phyloP scores from a whole-genome alignment of 768 basidiomycete species.

The Pisolithus marmoratus region DNA sequence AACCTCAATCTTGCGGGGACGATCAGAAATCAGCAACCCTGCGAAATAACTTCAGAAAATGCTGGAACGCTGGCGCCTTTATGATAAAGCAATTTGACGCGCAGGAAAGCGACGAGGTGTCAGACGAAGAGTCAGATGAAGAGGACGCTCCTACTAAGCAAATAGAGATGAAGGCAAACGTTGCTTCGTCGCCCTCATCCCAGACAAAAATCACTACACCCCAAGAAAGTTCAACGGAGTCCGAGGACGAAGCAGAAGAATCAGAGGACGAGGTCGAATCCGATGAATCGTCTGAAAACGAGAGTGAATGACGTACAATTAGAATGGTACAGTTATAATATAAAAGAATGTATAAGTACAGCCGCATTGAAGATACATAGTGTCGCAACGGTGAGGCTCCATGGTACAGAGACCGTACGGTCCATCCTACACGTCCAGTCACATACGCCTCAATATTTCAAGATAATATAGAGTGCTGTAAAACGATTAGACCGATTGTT shows the following conservation, averaged over 20 bases:
- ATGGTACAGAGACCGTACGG: no score
- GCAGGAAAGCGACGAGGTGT: constrained; percentile 56
- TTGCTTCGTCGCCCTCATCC: no score
- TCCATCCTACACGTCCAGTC: no score
- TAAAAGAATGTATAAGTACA: not conserved
- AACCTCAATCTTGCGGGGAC: constrained; percentile 48
- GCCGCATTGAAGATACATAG: not conserved
- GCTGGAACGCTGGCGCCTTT: constrained; percentile 63
- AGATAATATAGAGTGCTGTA: constrained; percentile 75
- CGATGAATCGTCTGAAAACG: constrained; percentile 1
- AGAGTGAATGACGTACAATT: constrained; percentile 8
- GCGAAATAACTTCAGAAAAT: constrained; percentile 55
- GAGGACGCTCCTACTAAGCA: not conserved
- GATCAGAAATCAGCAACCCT: constrained; percentile 35
- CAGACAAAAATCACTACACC: no score
- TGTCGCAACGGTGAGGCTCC: no score
- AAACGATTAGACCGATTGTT: constrained; percentile 2
- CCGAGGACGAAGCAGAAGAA: constrained; percentile 12
- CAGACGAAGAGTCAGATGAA: constrained; percentile 30
- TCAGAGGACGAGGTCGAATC: constrained; percentile 7
- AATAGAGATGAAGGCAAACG: no score
- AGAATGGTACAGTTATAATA: constrained; percentile 3
- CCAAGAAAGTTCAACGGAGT: not conserved
- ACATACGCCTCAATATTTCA: constrained; percentile 49
- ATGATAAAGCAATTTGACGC: constrained; percentile 82